Evolutionary conservation across 1,284 basidiomycete species (phyloP).

Genomic region (Xerocomus nothofagi): DNA sequence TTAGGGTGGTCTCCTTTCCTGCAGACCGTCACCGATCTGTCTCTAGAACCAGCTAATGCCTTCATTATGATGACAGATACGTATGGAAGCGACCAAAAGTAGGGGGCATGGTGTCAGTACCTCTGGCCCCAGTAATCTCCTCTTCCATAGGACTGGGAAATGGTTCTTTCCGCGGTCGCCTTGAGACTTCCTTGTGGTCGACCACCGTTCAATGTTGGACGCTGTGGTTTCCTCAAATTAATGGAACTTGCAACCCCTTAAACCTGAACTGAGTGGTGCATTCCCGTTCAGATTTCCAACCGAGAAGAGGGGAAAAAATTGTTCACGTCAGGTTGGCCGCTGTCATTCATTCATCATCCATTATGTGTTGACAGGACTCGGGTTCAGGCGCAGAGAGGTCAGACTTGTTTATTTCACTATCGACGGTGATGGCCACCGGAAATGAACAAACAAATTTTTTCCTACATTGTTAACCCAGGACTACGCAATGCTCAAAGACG

Average conservation of each 20-base stretch:
- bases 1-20: conserved; percentile 16
- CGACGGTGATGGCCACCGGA: conserved; percentile 26
- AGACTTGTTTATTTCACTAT: conserved; percentile 26
- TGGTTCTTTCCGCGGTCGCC: conserved; percentile 25
- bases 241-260: conserved; percentile 18
- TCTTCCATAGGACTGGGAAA: conserved; percentile 4
- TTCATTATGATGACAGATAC: conserved; percentile 19
- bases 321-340: conserved; percentile 14
- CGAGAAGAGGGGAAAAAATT: conserved; percentile 14
- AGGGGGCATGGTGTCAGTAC: conserved; percentile 16
- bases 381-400: conserved; percentile 14
- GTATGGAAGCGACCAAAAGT: conserved; percentile 16
- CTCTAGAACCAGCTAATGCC: conserved; percentile 13
- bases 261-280: conserved; percentile 2
- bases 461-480: conserved; percentile 16
- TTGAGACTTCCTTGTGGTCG: conserved; percentile 28
- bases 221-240: conserved; percentile 20
- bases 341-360: conserved; percentile 23
- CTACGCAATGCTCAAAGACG: conserved; percentile 16
- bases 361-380: conserved; percentile 3
- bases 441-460: conserved; percentile 35
- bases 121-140: conserved; percentile 15
- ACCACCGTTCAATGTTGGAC: conserved; percentile 3
- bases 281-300: conserved; percentile 20
- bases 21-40: conserved; percentile 21